These are phyloP conservation scores for Boletellus sp. DNA, from an alignment of 768 basidiomycete species.

Conservation along the genomic window DNA sequence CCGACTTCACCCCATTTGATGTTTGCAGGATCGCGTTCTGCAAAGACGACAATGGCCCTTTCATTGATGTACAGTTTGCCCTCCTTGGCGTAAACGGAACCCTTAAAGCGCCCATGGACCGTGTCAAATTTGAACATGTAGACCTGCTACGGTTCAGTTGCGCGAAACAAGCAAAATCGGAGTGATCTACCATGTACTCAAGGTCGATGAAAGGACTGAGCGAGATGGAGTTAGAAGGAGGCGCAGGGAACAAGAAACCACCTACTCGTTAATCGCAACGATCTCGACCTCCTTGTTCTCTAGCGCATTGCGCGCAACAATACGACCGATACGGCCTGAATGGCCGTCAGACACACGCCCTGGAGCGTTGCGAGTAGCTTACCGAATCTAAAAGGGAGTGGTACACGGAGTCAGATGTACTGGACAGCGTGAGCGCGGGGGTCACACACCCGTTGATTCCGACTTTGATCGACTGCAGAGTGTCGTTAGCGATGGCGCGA, in stretches of 20 bases:
- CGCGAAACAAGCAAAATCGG: not conserved
- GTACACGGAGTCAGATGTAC: conserved; percentile 11
- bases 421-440: conserved; percentile 1
- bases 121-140: conserved; percentile 99
- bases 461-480: conserved; percentile 60
- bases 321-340: conserved; percentile 95
- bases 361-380: conserved; percentile 25
- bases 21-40: conserved; percentile 80
- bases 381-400: conserved; percentile 60
- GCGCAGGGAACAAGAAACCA: conserved; percentile 4
- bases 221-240: conserved; percentile 3
- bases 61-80: conserved; percentile 88
- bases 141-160: conserved; percentile 46
- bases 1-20: conserved; percentile 81
- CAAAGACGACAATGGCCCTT: conserved; percentile 71
- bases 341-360: conserved; percentile 15
- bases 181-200: conserved; percentile 79
- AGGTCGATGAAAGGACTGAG: conserved; percentile 94
- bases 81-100: conserved; percentile 73
- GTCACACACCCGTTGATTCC: conserved; percentile 89
- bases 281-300: conserved; percentile 72
- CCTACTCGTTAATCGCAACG: conserved; percentile 93
- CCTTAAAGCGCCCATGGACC: conserved; percentile 90
- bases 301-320: conserved; percentile 94
- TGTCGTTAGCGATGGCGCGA: conserved; percentile 1